Conservation (phyloP, 352 stramenopile species). For the Phytopythium vexans region DNA sequence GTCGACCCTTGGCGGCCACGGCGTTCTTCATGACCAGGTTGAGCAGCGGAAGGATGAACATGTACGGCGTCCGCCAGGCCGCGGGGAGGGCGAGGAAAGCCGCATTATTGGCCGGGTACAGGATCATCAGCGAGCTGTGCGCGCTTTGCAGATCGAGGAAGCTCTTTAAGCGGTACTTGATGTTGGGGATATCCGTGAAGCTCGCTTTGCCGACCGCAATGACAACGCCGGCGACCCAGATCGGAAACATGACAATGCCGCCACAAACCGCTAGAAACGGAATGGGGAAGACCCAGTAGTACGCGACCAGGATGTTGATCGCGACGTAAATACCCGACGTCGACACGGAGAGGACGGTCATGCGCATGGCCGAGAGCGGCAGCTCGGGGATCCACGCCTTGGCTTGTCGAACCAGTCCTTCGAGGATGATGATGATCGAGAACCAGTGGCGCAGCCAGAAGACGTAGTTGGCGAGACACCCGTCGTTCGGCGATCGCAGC, state of each 20-base stretch:
- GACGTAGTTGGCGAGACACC: constrained; percentile 17
- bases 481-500: constrained; percentile 8
- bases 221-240: constrained; percentile 11
- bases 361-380: constrained; percentile 10
- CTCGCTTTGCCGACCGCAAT: constrained; percentile 13
- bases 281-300: constrained; percentile 31
- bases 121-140: constrained; percentile 21
- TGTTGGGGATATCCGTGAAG: constrained; percentile 8
- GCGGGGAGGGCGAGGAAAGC: constrained; percentile 16
- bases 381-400: constrained; percentile 27
- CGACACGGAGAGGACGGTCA: constrained; percentile 9
- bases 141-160: constrained; percentile 15
- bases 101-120: constrained; percentile 35
- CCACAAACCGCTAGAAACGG: constrained; percentile 29
- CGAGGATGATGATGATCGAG: constrained; percentile 7
- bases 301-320: constrained; percentile 14
- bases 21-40: constrained; percentile 40
- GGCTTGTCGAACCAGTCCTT: constrained; percentile 10
- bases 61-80: constrained; percentile 14
- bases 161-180: constrained; percentile 12
- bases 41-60: constrained; percentile 22
- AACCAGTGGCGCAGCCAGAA: constrained; percentile 24
- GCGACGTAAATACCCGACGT: constrained; percentile 10
- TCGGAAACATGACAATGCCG: constrained; percentile 17
- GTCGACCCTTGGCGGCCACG: constrained; percentile 20